Base-by-base conservation (phyloP, 345 rosid genomes). In the Eucalyptus sideroxylon region DNA sequence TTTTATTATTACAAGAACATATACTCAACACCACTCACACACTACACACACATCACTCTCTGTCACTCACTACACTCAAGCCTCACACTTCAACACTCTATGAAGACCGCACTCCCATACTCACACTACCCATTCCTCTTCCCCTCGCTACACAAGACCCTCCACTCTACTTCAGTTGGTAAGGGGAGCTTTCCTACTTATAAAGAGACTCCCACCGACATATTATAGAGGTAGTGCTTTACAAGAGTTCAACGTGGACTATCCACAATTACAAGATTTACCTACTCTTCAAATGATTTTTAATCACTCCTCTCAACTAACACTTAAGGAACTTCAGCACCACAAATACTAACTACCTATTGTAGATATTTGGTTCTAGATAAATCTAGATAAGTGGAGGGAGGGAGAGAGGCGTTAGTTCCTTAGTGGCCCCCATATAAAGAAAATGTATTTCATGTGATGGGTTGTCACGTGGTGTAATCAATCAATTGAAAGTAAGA, bases 391-490 rank as follows among this genome's bases (percentile, higher is more conserved):
- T 24, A 56, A 56, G 13, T 24, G 30, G 30, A 9, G 62, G 62
- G 13, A 56, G 62, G 30, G 30, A 24, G 30, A 24, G 62, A 56
- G 30, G 30, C 1, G 14, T 0, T 24, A 30, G 13, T 10, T 56
- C 62, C 62, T 56, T 24, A 56, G 72, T 30, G 80, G 40, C 40
- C 6, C 3, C 40, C 37, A 67, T 8, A 67, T 31, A 31, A n/a
- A 16, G 11, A 16, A 8, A 67, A n/a, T n/a, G 6, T 31, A 31
- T 67, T 67, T 31, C 40, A n/a, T 31, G 21, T 31, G 23, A 67
- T 5, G 40, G 21, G 10, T 2, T 0, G 2, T 67, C 23, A 16
- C 6, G 1, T 31, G 3, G 11, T 3, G 3, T 67, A 8, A 16
- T 31, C 23, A 16, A 31, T 67, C 12, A 67, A 67, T 67, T 3